Evolutionary conservation across 139 green algal species (phyloP).

Genomic region (Astrephomene gubernaculifera): DNA sequence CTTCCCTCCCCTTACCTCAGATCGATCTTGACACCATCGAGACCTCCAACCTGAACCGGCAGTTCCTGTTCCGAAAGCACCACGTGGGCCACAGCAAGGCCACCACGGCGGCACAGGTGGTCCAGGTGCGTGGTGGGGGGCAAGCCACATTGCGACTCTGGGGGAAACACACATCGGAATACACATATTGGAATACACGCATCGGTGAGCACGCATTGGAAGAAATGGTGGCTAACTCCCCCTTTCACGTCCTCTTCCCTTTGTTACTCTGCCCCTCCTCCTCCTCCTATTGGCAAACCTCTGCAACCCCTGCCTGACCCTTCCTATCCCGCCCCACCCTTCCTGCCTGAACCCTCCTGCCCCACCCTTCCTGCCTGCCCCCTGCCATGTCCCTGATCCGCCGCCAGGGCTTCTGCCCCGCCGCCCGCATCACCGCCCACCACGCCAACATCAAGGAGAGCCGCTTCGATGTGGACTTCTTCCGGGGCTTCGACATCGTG

Average conservation of each 20-base stretch:
- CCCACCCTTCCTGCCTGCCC: not conserved
- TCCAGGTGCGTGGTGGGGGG: conserved; percentile 53
- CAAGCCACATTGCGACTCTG: too few species aligned
- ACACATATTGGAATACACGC: too few species aligned
- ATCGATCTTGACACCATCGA: conserved; percentile 99
- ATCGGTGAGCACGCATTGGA: too few species aligned
- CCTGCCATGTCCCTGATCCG: not conserved
- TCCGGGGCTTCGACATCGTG: conserved; percentile 92
- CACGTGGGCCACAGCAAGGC: conserved; percentile 97
- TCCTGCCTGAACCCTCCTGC: not conserved
- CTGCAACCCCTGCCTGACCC: too few species aligned
- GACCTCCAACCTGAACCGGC: conserved; percentile 97
- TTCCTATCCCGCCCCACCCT: not conserved
- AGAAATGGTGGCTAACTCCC: too few species aligned
- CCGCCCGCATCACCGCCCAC: conserved; percentile 78
- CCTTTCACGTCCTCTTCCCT: too few species aligned
- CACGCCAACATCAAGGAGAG: conserved; percentile 86
- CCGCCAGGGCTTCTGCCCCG: conserved; percentile 46
- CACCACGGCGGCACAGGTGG: conserved; percentile 85
- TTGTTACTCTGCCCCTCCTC: too few species aligned
- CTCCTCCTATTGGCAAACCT: too few species aligned
- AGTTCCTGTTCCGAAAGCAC: conserved; percentile 97
- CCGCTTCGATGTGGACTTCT: conserved; percentile 90
- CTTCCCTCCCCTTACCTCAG: too few species aligned
- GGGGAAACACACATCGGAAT: too few species aligned